Evolutionary conservation across 2,329 filamentous ascomycete species (phyloP), one percentile per base, ranked within the genome.

Genomic region (Botryosphaeria dothidea): DNA sequence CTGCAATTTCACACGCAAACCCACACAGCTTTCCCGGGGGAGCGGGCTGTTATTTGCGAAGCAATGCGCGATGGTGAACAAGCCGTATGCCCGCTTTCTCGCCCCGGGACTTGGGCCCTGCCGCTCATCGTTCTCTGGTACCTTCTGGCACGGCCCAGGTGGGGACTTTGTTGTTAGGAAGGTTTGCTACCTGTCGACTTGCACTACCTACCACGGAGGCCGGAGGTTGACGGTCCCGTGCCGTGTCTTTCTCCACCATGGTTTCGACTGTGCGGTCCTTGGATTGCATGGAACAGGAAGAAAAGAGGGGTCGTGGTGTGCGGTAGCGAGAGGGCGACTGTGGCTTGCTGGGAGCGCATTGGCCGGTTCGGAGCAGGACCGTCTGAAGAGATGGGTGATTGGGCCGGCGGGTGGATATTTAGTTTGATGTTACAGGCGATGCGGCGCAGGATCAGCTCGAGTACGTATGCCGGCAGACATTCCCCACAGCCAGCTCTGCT

Each of bases 1-100:
- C 56, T 60, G 56, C 38, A 60, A 60, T 60, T 46, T 60, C 23
- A 57, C 9, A 21, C 46, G 23, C 49, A 29, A 29, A 4, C 19
- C 45, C 4, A 5, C 45, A 3, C 25, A 34, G 31, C 7, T n/a
- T n/a, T n/a, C n/a, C n/a, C n/a, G n/a, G n/a, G n/a, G n/a, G n/a
- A n/a, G n/a, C n/a, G n/a, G 38, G 9, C 8, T 41, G 5, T 41
- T 41, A 41, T 41, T n/a, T 41, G 38, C 38, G 15, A 41, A 15
- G 38, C 6, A 34, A 34, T 34, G 31, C 31, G 31, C 31, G 13
- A 8, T 34, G 31, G 7, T 11, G 31, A 34, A 34, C 7, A 6
- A 34, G 31, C 7, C 13, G 7, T 6, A 11, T 34, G 31, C 31
- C 31, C 31, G 31, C 6, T 11, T 11, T 5, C 11, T 34, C 31